Base-by-base conservation (phyloP, 2,329 filamentous ascomycete species). In the Paecilomyces sp. region DNA sequence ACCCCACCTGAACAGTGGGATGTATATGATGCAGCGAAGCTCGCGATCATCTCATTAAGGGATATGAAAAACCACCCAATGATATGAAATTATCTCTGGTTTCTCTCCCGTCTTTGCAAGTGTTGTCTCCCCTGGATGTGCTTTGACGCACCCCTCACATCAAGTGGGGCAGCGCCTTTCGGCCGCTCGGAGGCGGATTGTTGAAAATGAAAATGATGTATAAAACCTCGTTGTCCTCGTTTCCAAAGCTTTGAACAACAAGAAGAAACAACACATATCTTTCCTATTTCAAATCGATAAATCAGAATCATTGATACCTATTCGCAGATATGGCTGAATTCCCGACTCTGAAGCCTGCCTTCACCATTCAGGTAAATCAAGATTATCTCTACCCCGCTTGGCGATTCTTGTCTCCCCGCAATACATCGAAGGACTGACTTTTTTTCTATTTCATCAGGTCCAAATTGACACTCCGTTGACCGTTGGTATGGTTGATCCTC, bases 261-360 rank as follows among this genome's bases (percentile, higher is more conserved):
- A 6, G 15, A 18, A 6, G n/a, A 18, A 18, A 9, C 41, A 18
- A 9, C 6, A 15, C 15, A 53, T 30, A 11, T 22, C 18, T 53
- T 24, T 53, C 22, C 4, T 8, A 47, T 47, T 8, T n/a, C n/a
- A 15, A 18, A 18, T 18, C 2, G 3, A 18, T 22, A 22, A 22
- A 22, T 8, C 41, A 47, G 15, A 9, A 18, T 9, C 9, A 9
- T n/a, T 9, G 41, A 47, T 18, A 9, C 5, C 22, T 25, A 13
- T 25, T 13, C 11, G 18, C 51, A 53, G 28, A 18, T 55, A 75
- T 76, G 71, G 66, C 74, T 12, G 70, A 67, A 54, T 77, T 74
- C 57, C 76, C 76, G 12, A 67, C 64, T 33, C 65, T 77, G 55
- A 66, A 76, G 61, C 76, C 75, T 3, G 76, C 76, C 15, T 75